These are phyloP conservation scores for Pseudogymnoascus verrucosus DNA, from an alignment of 2,329 filamentous ascomycete genomes.

Conservation along the genomic window DNA sequence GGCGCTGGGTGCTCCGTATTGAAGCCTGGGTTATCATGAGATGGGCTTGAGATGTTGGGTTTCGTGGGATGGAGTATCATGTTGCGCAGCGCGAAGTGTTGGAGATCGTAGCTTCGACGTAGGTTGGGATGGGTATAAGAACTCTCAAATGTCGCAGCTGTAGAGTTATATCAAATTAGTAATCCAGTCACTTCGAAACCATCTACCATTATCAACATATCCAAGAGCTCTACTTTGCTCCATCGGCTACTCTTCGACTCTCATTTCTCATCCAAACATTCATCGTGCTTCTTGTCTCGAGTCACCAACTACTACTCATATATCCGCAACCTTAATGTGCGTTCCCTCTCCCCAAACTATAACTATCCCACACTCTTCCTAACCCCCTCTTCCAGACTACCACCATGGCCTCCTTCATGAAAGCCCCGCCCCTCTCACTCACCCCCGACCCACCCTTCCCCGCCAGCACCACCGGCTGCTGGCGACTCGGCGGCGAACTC, in stretches of 20 bases:
- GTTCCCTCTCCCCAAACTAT: no score
- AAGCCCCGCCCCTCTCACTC: no score
- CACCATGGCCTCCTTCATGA: no score
- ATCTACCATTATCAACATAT: not conserved
- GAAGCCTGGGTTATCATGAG: not conserved
- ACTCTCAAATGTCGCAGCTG: not conserved
- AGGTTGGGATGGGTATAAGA: not conserved
- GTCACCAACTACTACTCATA: not conserved
- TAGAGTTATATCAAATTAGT: not conserved
- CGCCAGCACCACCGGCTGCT: no score
- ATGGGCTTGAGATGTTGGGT: not conserved
- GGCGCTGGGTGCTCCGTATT: no score
- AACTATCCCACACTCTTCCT: no score
- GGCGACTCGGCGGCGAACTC: no score
- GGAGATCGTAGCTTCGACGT: not conserved
- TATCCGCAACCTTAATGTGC: no score
- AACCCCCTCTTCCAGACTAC: no score
- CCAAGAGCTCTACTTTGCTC: not conserved
- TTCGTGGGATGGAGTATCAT: not conserved
- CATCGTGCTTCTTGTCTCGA: not conserved
- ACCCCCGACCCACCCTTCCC: no score
- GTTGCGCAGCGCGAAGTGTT: not conserved
- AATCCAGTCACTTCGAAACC: not conserved
- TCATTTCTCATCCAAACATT: not conserved
- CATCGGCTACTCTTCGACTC: not conserved